Base-by-base conservation (phyloP, 1,284 basidiomycete genomes). In the Cryptococcus neoformans region DNA sequence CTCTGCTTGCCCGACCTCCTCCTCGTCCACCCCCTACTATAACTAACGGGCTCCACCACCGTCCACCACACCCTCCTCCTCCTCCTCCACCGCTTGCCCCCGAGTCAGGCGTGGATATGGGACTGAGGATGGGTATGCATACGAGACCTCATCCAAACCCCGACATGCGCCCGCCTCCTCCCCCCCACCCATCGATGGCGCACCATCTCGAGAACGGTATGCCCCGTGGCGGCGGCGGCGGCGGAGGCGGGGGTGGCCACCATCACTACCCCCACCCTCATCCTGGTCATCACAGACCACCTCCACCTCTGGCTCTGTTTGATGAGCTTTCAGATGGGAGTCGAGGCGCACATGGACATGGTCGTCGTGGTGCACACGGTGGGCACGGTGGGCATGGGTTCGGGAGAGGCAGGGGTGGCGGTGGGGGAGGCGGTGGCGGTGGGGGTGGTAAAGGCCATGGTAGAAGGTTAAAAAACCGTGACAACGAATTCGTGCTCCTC, bases 401-500 rank as follows among this genome's bases (percentile, higher is more conserved):
- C 38, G 52, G 44, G 7, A 40, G 53, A 3, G 21, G 47, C 16
- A 54, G 56, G 12, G 36, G 37, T 28, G 46, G 53, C 4, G 21
- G 47, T 34, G 56, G 56, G 12, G 36, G 37, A 28, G 38, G 47
- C 28, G 47, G 44, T 44, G 12, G 46, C 3, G 51, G 53, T 6
- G 16, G 38, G 38, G 45, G 60, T 17, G 56, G 63, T 2, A 39
- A 62, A 35, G 54, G 58, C 34, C 52, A 60, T 3, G 56, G 58
- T 2, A 35, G 28, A 10, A 3, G 54, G 59, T n/a, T 44, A 50
- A 11, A 51, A 56, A 49, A 41, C 51, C 5, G 62, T 55, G 35
- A 42, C 46, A 47, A 54, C 41, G 66, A 65, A 38, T 74, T 74
- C 45, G 68, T 68, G 0, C 62, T 73, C 4, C 67, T 74, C n/a